These are phyloP conservation scores for Populus hybrid DNA, from an alignment of 441 rosid genomes.

Conservation along the genomic window DNA sequence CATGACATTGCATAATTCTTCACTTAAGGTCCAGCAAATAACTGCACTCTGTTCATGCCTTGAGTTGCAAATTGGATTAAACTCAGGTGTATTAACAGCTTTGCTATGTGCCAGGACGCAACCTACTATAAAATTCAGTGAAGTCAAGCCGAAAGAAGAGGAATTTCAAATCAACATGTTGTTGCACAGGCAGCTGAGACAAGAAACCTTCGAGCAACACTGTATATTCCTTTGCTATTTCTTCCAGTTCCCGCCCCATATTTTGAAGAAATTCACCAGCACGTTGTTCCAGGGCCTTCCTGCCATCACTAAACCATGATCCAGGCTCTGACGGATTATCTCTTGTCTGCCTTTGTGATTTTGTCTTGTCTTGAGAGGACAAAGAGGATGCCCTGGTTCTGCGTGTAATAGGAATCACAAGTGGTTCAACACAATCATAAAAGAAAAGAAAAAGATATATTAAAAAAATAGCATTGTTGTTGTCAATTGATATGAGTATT, in stretches of 20 bases:
- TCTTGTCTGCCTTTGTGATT: slow-evolving; percentile 35
- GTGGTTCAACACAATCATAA: background rate
- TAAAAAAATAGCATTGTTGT: background rate
- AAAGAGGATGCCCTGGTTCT: slow-evolving; percentile 59
- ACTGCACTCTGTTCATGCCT: slow-evolving; percentile 15
- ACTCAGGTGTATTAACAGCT: slow-evolving; percentile 17
- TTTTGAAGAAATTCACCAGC: slow-evolving; percentile 81
- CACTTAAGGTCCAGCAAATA: slow-evolving; percentile 20
- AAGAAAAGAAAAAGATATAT: background rate
- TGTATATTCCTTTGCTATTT: slow-evolving; percentile 64
- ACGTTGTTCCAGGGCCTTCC: slow-evolving; percentile 78
- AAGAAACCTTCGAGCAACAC: slow-evolving; percentile 74
- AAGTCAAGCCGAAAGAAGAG: slow-evolving; percentile 88
- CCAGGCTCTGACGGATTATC: slow-evolving; percentile 46
- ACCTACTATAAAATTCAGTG: slow-evolving; percentile 77
- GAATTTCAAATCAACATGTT: slow-evolving; percentile 82
- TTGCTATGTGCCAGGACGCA: slow-evolving; percentile 39
- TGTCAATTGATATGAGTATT: background rate
- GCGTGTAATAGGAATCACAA: slow-evolving; percentile 5
- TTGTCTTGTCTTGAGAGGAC: slow-evolving; percentile 41
- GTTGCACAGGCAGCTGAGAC: slow-evolving; percentile 76
- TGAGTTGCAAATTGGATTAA: slow-evolving; percentile 17
- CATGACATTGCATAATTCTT: slow-evolving; percentile 21
- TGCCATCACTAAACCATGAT: slow-evolving; percentile 75
- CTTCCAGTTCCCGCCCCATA: slow-evolving; percentile 77